Evolutionary conservation across 2,329 filamentous ascomycete species (phyloP).

Genomic region (Cordyceps tenuipes): DNA sequence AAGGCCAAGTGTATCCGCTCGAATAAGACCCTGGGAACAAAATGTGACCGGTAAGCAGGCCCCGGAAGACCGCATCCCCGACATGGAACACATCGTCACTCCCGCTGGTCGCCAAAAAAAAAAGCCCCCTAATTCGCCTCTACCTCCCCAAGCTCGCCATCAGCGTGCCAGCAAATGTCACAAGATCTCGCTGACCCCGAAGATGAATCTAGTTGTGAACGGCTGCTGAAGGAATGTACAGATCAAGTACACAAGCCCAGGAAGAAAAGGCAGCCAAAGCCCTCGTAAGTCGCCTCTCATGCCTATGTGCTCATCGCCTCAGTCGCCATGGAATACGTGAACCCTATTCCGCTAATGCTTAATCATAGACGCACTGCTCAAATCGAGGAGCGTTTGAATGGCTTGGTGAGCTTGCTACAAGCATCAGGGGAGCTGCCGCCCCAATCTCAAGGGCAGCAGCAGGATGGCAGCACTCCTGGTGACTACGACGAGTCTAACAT

Average conservation of each 20-base stretch:
- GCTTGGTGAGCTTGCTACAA: slow-evolving; percentile 39
- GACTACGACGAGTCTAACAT: slow-evolving; percentile 4
- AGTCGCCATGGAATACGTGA: slow-evolving; percentile 6
- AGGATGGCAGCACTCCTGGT: slow-evolving; percentile 7
- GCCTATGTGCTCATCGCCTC: neutral
- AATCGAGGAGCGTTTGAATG: slow-evolving; percentile 41
- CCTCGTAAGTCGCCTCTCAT: slow-evolving; percentile 34
- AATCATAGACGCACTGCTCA: slow-evolving; percentile 36
- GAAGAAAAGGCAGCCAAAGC: slow-evolving; percentile 42
- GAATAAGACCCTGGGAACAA: slow-evolving; percentile 26
- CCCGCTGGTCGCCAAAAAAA: neutral
- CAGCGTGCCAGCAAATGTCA: neutral
- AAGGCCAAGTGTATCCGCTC: slow-evolving; percentile 44
- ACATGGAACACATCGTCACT: neutral
- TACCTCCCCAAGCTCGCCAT: neutral
- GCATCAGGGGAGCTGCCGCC: slow-evolving; percentile 30
- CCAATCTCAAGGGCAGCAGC: neutral
- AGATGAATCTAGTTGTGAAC: slow-evolving; percentile 31
- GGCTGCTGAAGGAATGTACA: slow-evolving; percentile 39
- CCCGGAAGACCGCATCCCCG: neutral
- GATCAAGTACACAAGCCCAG: slow-evolving; percentile 40
- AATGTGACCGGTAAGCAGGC: slow-evolving; percentile 35
- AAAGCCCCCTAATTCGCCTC: neutral
- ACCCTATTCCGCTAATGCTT: neutral
- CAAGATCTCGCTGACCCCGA: slow-evolving; percentile 1